phyloP scores from a whole-genome alignment of 306 rosid species.

The Luffa acutangula region DNA sequence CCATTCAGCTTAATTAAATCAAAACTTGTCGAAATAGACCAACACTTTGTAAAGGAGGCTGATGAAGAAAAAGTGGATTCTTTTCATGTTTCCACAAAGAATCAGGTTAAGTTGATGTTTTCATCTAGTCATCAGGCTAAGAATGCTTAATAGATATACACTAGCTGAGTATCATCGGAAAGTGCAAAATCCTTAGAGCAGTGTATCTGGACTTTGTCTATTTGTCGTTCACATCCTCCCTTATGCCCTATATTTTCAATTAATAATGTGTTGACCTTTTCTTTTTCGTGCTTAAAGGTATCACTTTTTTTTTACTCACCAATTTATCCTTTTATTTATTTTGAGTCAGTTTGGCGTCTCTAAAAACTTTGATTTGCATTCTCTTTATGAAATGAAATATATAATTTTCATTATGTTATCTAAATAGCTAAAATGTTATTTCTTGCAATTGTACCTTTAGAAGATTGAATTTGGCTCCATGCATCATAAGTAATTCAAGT shows the following conservation, averaged over 20 bases:
- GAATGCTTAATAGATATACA: not conserved
- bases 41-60: not conserved
- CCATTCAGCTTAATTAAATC: not conserved
- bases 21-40: not conserved
- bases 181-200: not conserved
- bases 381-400: not conserved
- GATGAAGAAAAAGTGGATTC: not conserved
- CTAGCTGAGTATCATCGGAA: not conserved
- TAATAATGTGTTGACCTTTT: not conserved
- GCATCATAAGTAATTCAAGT: not conserved
- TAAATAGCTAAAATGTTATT: not conserved
- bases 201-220: not conserved
- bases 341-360: not conserved
- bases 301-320: not conserved
- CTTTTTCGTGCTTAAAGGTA: not conserved
- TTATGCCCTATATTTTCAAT: not conserved
- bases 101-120: not conserved
- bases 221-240: not conserved
- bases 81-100: not conserved
- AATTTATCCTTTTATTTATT: not conserved
- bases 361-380: not conserved
- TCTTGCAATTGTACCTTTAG: not conserved
- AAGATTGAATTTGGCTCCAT: not conserved
- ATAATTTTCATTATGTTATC: not conserved
- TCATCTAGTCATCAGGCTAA: not conserved